Evolutionary conservation across 148 eudicot species (phyloP).

Genomic region (Polygonum aviculare): DNA sequence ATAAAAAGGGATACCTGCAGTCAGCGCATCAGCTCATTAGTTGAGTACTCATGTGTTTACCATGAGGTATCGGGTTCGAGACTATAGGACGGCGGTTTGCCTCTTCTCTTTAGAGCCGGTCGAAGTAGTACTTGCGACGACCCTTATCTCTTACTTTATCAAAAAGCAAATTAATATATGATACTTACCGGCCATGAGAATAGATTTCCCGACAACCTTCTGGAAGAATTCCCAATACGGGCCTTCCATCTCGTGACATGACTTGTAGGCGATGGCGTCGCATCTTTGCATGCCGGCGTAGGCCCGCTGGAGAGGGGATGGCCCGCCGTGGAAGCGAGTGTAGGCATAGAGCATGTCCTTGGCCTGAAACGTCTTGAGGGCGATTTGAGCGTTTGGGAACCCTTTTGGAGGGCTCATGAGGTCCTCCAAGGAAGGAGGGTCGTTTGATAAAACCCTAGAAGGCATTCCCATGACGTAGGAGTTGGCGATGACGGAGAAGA

Average conservation of each 20-base stretch:
- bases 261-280: constrained; percentile 27
- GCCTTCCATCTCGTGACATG: constrained; percentile 38
- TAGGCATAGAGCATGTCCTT: constrained; percentile 26
- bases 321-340: constrained; percentile 26
- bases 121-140: no score
- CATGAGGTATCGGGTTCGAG: no score
- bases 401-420: constrained; percentile 30
- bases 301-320: constrained; percentile 14
- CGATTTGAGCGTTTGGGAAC: background rate
- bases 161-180: no score
- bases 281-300: constrained; percentile 16
- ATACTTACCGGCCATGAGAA: constrained; percentile 25
- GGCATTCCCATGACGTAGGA: constrained; percentile 25
- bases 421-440: constrained; percentile 22
- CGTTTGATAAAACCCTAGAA: constrained; percentile 13
- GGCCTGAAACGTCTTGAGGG: constrained; percentile 30
- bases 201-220: constrained; percentile 26
- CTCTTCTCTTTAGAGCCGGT: no score
- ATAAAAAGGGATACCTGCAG: no score
- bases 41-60: no score
- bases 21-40: no score
- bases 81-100: no score
- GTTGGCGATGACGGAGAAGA: constrained; percentile 25
- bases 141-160: no score
- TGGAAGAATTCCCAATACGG: constrained; percentile 27